phyloP scores from a whole-genome alignment of 371 early-diverging fungal genomes.

The Mucor saturninus region DNA sequence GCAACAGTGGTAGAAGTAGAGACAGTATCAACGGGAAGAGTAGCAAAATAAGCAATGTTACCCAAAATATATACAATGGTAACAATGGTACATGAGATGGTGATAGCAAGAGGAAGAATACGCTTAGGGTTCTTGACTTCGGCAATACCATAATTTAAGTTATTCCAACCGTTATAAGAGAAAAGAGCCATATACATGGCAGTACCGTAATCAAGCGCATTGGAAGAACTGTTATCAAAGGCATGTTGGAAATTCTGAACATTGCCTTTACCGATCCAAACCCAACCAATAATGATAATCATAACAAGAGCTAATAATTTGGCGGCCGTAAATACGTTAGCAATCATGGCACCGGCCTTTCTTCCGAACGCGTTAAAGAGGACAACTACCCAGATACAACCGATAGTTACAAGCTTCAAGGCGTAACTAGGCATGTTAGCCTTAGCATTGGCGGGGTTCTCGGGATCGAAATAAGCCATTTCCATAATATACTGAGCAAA shows the following conservation, averaged over 20 bases:
- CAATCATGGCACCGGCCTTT: slow-evolving; percentile 35
- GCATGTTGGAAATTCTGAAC: slow-evolving; percentile 37
- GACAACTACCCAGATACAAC: slow-evolving; percentile 41
- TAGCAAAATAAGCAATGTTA: slow-evolving; percentile 66
- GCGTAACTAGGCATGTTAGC: slow-evolving; percentile 33
- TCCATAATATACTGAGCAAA: slow-evolving; percentile 60
- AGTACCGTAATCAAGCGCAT: slow-evolving; percentile 59
- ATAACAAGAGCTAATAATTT: slow-evolving; percentile 43
- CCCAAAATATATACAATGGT: slow-evolving; percentile 59
- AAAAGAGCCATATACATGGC: slow-evolving; percentile 68
- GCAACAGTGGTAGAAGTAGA: slow-evolving; percentile 41
- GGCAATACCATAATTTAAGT: slow-evolving; percentile 66
- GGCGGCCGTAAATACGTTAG: slow-evolving; percentile 34
- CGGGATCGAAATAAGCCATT: slow-evolving; percentile 39
- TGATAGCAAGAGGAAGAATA: slow-evolving; percentile 60
- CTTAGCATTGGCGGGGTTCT: slow-evolving; percentile 10
- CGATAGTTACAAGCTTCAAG: slow-evolving; percentile 38
- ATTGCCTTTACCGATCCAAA: slow-evolving; percentile 41
- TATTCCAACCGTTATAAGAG: slow-evolving; percentile 68
- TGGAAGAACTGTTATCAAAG: slow-evolving; percentile 43
- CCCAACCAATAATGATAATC: slow-evolving; percentile 49
- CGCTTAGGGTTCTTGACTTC: slow-evolving; percentile 62
- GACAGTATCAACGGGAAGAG: slow-evolving; percentile 43
- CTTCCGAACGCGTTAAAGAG: slow-evolving; percentile 42
- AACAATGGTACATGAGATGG: slow-evolving; percentile 54